Conservation (phyloP, 345 rosid genomes). For the Angophora floribunda region DNA sequence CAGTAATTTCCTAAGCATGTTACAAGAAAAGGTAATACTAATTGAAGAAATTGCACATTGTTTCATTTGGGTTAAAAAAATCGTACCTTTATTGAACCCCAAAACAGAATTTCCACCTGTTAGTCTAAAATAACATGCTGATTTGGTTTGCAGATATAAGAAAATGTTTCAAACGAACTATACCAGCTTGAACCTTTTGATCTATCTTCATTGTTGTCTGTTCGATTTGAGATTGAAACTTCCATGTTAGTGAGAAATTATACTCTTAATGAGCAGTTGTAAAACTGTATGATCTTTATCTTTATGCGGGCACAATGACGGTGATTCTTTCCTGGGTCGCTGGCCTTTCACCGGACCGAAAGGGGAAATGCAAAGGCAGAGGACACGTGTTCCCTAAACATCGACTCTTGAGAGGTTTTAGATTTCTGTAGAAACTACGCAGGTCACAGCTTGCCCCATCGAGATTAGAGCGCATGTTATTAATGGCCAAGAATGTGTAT, state of each 20-base stretch:
- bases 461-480: fast-evolving
- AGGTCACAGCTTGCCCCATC: not conserved
- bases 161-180: not conserved
- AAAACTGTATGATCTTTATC: not conserved
- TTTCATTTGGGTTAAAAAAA: not conserved
- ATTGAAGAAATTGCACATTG: not conserved
- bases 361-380: not conserved
- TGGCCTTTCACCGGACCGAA: constrained; percentile 12
- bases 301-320: not conserved
- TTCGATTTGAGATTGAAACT: not conserved
- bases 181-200: not conserved
- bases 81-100: not conserved
- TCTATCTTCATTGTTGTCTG: not conserved
- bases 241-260: not conserved
- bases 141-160: not conserved
- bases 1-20: not conserved
- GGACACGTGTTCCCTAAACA: constrained; percentile 2
- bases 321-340: not conserved
- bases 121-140: not conserved
- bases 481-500: not conserved
- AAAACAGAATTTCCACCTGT: not conserved
- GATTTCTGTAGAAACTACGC: not conserved
- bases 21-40: not conserved
- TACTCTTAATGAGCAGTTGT: not conserved
- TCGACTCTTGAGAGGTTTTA: not conserved